Base-by-base conservation (phyloP, 108 stramenopile genomes). In the Nitzschia sp. region DNA sequence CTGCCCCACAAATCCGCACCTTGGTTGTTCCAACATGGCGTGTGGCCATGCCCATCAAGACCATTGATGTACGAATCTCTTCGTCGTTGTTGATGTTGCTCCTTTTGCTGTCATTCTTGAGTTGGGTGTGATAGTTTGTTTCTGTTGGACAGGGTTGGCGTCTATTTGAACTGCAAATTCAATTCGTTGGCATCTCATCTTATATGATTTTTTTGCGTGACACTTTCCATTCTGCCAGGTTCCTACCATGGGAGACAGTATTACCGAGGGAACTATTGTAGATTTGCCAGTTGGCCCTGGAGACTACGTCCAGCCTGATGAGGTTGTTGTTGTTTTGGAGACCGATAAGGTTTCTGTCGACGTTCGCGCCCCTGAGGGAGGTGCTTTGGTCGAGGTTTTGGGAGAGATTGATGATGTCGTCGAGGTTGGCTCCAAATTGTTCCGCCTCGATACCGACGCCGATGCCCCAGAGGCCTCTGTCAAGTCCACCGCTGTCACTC, bases 331-430 rank as follows among this genome's bases (percentile, higher is more conserved):
- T 11, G 90, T 93, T 8, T 73, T 99, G 26, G 98, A 99, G 82
- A 99, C 98, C 9, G 98, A 99, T 70, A 99, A 99, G 80, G 97
- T 99, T 0, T 83, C 86, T 10, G 90, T 95, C 17, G 93, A 93
- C 54, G 87, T 96, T 3, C 85, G 96, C 29, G 94, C 97, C 15
- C 80, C 89, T 0, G 86, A 90, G 48, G 77, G 79, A 7, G 98
- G 98, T 8, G 82, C 70, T 11, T 66, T 99, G 57, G 81, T 86
- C 29, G 97, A 97, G 84, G 82, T 94, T 55, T 51, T 96, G 58
- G 96, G 88, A 9, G 95, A 95, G 62, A 84, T 95, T 10, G 96
- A 97, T 63, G 96, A 95, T 67, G 97, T 92, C 20, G 97, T 99
- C 9, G 94, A 95, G 66, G 98, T 99, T 25, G 98, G 98, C 62